Conservation (phyloP, 164 flowering plant genomes). For the Umbellularia californica region DNA sequence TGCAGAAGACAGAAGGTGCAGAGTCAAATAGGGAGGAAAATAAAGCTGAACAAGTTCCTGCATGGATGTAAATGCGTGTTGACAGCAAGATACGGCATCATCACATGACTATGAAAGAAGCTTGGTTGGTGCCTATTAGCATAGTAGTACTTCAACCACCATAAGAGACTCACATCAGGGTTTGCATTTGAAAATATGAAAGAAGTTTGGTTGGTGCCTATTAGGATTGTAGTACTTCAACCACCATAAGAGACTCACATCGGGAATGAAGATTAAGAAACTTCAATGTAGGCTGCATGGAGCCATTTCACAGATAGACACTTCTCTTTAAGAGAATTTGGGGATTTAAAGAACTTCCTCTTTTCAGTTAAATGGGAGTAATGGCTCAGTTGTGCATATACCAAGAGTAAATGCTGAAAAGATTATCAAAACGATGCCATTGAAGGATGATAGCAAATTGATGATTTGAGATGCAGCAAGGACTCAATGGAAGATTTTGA, state of each 20-base stretch:
- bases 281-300: background rate
- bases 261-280: background rate
- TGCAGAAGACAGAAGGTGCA: conserved; percentile 17
- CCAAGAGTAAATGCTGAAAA: background rate
- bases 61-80: background rate
- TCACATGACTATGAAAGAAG: background rate
- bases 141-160: background rate
- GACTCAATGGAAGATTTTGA: background rate
- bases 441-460: background rate
- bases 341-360: background rate
- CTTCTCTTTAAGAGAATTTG: background rate
- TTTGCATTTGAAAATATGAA: background rate
- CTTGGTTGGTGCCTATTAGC: background rate
- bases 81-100: background rate
- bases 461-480: background rate
- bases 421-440: background rate
- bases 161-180: background rate
- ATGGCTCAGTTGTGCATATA: background rate
- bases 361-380: background rate
- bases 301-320: background rate
- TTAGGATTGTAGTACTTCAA: background rate
- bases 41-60: background rate
- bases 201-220: background rate
- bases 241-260: background rate
- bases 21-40: background rate